These are phyloP conservation scores for Kodamaea plutei DNA, from an alignment of 1,139 yeast species.

Conservation along the genomic window DNA sequence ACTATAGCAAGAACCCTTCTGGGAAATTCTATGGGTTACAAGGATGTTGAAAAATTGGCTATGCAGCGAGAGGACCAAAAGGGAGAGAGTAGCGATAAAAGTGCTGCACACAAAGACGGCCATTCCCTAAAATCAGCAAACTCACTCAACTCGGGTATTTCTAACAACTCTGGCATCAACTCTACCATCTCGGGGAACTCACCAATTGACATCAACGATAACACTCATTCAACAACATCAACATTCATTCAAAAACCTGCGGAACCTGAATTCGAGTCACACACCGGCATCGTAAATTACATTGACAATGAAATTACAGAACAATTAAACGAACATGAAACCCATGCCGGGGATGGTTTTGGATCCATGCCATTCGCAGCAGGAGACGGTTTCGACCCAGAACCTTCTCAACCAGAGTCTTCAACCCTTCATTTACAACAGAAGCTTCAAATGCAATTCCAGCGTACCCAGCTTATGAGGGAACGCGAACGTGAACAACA, in stretches of 20 bases:
- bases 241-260: not conserved
- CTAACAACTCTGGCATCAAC: not conserved
- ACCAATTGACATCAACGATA: not conserved
- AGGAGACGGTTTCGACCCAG: conserved; percentile 2
- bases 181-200: not conserved
- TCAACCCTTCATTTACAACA: conserved; percentile 15
- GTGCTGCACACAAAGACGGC: conserved; percentile 12
- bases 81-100: conserved; percentile 26
- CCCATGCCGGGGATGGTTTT: conserved; percentile 5
- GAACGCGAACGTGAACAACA: conserved; percentile 4
- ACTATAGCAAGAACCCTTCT: conserved; percentile 70
- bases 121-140: not conserved
- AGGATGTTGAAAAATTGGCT: conserved; percentile 48
- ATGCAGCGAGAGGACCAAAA: conserved; percentile 12
- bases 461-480: conserved; percentile 7
- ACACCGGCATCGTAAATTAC: no score
- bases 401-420: conserved; percentile 8
- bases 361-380: not conserved
- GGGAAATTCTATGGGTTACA: conserved; percentile 54
- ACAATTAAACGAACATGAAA: no score
- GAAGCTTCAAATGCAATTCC: conserved; percentile 14
- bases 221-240: not conserved
- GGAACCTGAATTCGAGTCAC: no score
- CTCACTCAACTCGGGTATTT: not conserved
- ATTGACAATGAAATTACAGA: not conserved